Conservation (phyloP, 2,329 filamentous ascomycete species). For the Epicoccum nigrum region DNA sequence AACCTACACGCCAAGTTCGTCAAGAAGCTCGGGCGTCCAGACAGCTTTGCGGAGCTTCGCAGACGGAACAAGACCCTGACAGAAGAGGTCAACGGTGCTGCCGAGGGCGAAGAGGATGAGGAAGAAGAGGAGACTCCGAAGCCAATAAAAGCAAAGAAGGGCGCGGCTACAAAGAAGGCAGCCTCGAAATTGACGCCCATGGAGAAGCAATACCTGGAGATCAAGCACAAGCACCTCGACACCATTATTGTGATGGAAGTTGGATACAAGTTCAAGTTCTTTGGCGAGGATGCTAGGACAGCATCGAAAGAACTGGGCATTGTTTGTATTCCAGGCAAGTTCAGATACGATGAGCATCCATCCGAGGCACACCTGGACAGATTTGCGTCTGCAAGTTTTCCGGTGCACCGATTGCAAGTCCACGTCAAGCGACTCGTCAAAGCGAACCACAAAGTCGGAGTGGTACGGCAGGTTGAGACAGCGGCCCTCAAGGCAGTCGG, state of each 20-base stretch:
- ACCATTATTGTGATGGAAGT: slow-evolving; percentile 92
- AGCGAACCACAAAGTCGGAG: slow-evolving; percentile 93
- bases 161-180: slow-evolving; percentile 68
- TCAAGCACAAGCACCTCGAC: slow-evolving; percentile 90
- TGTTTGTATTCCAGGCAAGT: slow-evolving; percentile 94
- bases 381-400: slow-evolving; percentile 95
- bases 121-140: slow-evolving; percentile 62
- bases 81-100: slow-evolving; percentile 60
- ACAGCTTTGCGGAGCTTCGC: slow-evolving; percentile 74
- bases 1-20: slow-evolving; percentile 84
- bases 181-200: slow-evolving; percentile 89
- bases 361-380: slow-evolving; percentile 91
- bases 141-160: slow-evolving; percentile 57
- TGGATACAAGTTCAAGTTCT: slow-evolving; percentile 97
- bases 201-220: slow-evolving; percentile 90
- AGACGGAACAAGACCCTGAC: slow-evolving; percentile 62
- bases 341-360: slow-evolving; percentile 82
- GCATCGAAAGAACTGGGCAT: slow-evolving; percentile 92
- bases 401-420: slow-evolving; percentile 86
- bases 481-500: slow-evolving; percentile 94
- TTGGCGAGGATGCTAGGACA: slow-evolving; percentile 88
- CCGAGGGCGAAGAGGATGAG: slow-evolving; percentile 61
- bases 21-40: slow-evolving; percentile 84
- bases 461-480: slow-evolving; percentile 93
- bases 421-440: slow-evolving; percentile 92